These are phyloP conservation scores for Inga oerstediana DNA, from an alignment of 306 rosid genomes.

Conservation along the genomic window DNA sequence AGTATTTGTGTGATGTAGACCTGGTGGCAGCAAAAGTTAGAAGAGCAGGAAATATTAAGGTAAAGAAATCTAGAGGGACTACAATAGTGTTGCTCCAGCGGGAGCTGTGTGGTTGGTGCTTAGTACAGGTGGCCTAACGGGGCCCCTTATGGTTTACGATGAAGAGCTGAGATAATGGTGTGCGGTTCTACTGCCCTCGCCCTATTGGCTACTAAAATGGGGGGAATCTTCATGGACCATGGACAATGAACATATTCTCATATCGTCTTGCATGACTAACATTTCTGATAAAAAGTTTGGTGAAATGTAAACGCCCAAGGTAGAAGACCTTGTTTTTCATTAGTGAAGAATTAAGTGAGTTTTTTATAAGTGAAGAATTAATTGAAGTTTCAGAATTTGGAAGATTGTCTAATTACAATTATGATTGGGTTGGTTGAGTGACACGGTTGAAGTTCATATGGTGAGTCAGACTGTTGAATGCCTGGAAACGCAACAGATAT, in stretches of 20 bases:
- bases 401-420: conserved; percentile 22
- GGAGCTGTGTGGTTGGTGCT: conserved; percentile 23
- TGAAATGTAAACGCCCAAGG: conserved; percentile 8
- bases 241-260: conserved; percentile 44
- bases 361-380: conserved; percentile 37
- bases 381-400: conserved; percentile 37
- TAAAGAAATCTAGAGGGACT: conserved; percentile 36
- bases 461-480: conserved; percentile 40
- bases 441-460: conserved; percentile 10
- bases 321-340: conserved; percentile 15
- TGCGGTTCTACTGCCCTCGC: conserved; percentile 27
- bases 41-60: conserved; percentile 32
- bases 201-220: conserved; percentile 42
- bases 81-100: conserved; percentile 61
- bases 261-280: conserved; percentile 42
- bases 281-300: conserved; percentile 1
- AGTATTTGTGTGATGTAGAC: conserved; percentile 38
- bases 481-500: conserved; percentile 21
- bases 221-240: conserved; percentile 52
- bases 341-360: conserved; percentile 39
- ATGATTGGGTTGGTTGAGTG: conserved; percentile 33
- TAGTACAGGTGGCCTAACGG: conserved; percentile 40
- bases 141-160: conserved; percentile 59
- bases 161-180: conserved; percentile 43
- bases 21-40: conserved; percentile 36